Percentiles rank a stretch among this genome's conserved stretches.
Conservation (phyloP, 768 basidiomycete species). For the Pleurotus eryngii region DNA sequence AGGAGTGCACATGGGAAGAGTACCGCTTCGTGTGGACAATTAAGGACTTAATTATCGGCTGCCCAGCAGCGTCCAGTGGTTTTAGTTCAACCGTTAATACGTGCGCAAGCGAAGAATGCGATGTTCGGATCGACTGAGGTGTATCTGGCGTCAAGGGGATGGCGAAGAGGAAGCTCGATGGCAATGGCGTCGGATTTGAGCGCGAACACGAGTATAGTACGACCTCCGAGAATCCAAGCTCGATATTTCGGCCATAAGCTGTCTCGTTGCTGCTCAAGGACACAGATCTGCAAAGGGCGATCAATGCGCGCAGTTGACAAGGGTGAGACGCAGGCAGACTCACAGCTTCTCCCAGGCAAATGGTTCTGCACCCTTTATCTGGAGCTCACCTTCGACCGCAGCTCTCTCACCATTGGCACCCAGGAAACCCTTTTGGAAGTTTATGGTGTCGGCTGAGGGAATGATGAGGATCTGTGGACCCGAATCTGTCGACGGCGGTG, state of each 20-base stretch:
- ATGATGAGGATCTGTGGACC: slow-evolving; percentile 71
- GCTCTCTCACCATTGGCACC: slow-evolving; percentile 82
- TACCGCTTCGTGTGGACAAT: slow-evolving; percentile 74
- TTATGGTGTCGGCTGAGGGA: slow-evolving; percentile 63
- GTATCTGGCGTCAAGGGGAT: slow-evolving; percentile 77
- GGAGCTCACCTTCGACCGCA: slow-evolving; percentile 84
- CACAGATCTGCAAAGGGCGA: slow-evolving; percentile 46
- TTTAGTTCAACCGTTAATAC: slow-evolving; percentile 65
- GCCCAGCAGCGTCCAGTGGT: slow-evolving; percentile 36
- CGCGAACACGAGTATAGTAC: slow-evolving; percentile 48
- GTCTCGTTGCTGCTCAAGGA: slow-evolving; percentile 65
- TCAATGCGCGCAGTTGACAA: slow-evolving; percentile 12
- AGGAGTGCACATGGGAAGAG: slow-evolving; percentile 54
- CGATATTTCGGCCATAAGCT: slow-evolving; percentile 58
- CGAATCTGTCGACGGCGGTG: slow-evolving; percentile 12
- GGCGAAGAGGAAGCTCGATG: slow-evolving; percentile 73
- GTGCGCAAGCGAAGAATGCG: slow-evolving; percentile 71
- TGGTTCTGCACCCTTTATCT: slow-evolving; percentile 67
- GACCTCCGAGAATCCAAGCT: slow-evolving; percentile 57
- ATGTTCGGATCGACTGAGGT: slow-evolving; percentile 78
- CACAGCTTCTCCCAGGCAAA: slow-evolving; percentile 68
- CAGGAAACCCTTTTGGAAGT: slow-evolving; percentile 84
- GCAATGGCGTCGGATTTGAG: slow-evolving; percentile 37
- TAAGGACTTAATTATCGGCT: slow-evolving; percentile 50
- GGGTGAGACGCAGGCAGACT: slow-evolving; percentile 29